phyloP scores from a whole-genome alignment of 331 rosid species.

The Phaseolus coccineus region DNA sequence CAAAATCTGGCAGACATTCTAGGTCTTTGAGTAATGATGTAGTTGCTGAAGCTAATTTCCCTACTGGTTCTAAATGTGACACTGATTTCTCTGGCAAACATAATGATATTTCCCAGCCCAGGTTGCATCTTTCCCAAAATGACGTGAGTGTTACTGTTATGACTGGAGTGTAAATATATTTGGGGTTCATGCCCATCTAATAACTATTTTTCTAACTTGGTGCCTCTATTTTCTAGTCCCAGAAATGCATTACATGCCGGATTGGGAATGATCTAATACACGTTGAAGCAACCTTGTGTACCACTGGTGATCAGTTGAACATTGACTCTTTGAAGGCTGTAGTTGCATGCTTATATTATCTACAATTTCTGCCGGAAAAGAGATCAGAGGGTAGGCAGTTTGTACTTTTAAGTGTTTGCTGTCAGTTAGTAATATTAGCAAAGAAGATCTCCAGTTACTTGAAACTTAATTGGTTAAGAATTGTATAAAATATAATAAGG shows the following conservation, averaged over 20 bases:
- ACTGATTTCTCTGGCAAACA: conserved; percentile 58
- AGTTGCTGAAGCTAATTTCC: conserved; percentile 53
- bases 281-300: conserved; percentile 52
- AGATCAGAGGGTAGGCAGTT: conserved; percentile 77
- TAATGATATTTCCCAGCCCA: conserved; percentile 45
- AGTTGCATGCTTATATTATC: conserved; percentile 85
- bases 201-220: conserved; percentile 48
- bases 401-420: conserved; percentile 30
- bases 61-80: conserved; percentile 65
- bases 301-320: conserved; percentile 57
- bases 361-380: conserved; percentile 73
- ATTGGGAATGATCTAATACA: conserved; percentile 65
- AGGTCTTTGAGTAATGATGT: conserved; percentile 60
- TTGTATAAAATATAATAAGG: background rate
- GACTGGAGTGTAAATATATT: conserved; percentile 36
- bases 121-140: conserved; percentile 50
- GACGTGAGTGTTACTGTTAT: conserved; percentile 67
- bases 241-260: conserved; percentile 65
- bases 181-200: conserved; percentile 39
- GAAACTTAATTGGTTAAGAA: conserved; percentile 31
- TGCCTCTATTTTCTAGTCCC: conserved; percentile 44
- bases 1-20: conserved; percentile 55
- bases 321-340: conserved; percentile 73
- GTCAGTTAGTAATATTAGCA: conserved; percentile 19
- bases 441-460: conserved; percentile 33